A percentile compares a stretch with the other conserved stretches of the same genome.
Evolutionary conservation across 768 basidiomycete species (phyloP).

Genomic region (Serendipita indica): DNA sequence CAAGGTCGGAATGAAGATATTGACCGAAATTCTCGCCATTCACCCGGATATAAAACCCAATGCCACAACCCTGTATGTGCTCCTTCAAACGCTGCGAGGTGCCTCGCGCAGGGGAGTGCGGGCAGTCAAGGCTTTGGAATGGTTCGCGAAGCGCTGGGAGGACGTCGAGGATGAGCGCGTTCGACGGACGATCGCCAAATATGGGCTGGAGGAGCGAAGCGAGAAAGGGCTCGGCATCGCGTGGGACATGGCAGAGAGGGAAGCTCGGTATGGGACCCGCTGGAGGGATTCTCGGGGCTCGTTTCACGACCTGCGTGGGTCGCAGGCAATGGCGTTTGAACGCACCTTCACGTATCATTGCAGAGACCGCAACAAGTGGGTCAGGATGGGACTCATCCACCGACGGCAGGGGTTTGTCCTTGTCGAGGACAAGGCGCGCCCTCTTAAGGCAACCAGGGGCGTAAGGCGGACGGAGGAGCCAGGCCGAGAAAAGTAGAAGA

Average conservation of each 20-base stretch:
- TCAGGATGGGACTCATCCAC: not conserved
- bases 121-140: not conserved
- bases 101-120: not conserved
- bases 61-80: not conserved
- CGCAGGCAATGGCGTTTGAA: not conserved
- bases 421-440: not conserved
- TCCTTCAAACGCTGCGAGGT: not conserved
- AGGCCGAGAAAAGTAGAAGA: not conserved
- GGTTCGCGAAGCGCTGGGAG: not conserved
- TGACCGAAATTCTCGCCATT: not conserved
- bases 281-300: not conserved
- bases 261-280: not conserved
- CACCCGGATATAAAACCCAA: not conserved
- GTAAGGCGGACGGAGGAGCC: not conserved
- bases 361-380: not conserved
- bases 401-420: not conserved
- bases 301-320: not conserved
- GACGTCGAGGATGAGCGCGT: conserved; percentile 1
- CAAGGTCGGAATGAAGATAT: not conserved
- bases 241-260: not conserved
- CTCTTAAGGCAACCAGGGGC: not conserved
- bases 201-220: not conserved
- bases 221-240: not conserved
- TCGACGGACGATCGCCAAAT: not conserved
- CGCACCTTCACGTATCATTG: not conserved